These are phyloP conservation scores for Cyclostephanos invisitatus DNA, from an alignment of 108 stramenopile species.

Conservation along the genomic window DNA sequence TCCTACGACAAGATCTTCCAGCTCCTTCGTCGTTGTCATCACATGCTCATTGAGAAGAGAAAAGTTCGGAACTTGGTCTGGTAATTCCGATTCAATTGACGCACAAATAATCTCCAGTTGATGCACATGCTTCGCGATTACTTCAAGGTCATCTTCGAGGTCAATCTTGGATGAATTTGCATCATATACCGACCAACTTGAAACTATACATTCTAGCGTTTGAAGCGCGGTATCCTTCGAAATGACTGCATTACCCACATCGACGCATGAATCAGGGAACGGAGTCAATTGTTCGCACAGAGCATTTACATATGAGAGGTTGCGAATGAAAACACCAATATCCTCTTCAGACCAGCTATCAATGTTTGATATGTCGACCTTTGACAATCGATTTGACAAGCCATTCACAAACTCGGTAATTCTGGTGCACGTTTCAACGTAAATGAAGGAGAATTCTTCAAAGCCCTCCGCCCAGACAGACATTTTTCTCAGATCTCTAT, in stretches of 20 bases:
- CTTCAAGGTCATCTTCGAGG: conserved; percentile 14
- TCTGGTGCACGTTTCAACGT: conserved; percentile 3
- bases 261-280: conserved; percentile 7
- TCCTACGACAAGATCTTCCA: conserved; percentile 14
- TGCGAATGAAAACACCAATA: conserved; percentile 6
- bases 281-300: conserved; percentile 18
- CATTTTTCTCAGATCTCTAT: conserved; percentile 16
- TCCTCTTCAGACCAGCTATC: conserved; percentile 17
- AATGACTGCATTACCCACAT: not conserved
- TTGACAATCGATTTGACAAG: conserved; percentile 6
- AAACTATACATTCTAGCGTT: not conserved
- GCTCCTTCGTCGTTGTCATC: not conserved
- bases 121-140: conserved; percentile 2
- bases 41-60: conserved; percentile 5
- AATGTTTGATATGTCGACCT: conserved; percentile 16
- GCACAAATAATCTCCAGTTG: conserved; percentile 12
- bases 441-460: conserved; percentile 18
- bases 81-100: not conserved
- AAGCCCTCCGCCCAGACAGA: conserved; percentile 26
- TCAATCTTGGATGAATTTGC: conserved; percentile 19
- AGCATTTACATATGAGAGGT: conserved; percentile 6
- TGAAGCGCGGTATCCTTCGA: conserved; percentile 13
- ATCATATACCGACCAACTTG: conserved; percentile 8
- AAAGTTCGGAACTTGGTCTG: not conserved
- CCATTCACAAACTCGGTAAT: conserved; percentile 4